Conservation (phyloP, 805 yeast genomes). For the Wickerhamomyces hampshirensis region DNA sequence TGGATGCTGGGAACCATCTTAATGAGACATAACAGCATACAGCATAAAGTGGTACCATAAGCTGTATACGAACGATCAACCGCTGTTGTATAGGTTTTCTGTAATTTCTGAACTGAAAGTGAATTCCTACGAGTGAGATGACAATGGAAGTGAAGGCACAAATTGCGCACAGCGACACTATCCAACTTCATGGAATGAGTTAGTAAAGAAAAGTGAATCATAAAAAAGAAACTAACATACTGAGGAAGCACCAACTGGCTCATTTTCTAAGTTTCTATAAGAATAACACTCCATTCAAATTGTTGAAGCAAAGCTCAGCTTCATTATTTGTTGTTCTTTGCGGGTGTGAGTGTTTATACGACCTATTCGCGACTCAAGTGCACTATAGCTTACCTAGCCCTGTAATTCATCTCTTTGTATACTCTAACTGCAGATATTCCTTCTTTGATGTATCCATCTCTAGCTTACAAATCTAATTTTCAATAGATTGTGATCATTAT, state of each 20-base stretch:
- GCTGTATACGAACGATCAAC: constrained; percentile 71
- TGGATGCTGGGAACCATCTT: constrained; percentile 38
- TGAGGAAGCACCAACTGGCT: not conserved
- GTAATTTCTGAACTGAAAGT: constrained; percentile 59
- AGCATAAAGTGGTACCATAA: constrained; percentile 80
- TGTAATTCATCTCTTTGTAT: too few species aligned
- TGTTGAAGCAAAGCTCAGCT: too few species aligned
- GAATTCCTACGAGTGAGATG: constrained; percentile 12
- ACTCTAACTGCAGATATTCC: too few species aligned
- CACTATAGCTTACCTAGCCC: too few species aligned
- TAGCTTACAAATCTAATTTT: too few species aligned
- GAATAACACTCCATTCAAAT: too few species aligned
- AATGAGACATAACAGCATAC: constrained; percentile 60
- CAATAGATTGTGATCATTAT: too few species aligned
- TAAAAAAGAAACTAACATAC: not conserved
- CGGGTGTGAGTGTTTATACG: too few species aligned
- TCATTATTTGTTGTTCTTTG: too few species aligned
- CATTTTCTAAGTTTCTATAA: too few species aligned
- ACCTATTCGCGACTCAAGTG: too few species aligned
- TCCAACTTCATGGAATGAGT: constrained; percentile 8
- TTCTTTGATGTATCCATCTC: too few species aligned
- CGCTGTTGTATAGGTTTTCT: constrained; percentile 88
- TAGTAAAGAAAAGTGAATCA: not conserved
- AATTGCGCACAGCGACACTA: constrained; percentile 8
- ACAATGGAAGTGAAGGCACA: constrained; percentile 8